phyloP scores from a whole-genome alignment of 495 filamentous ascomycete species.

The Penicillium ucsense region DNA sequence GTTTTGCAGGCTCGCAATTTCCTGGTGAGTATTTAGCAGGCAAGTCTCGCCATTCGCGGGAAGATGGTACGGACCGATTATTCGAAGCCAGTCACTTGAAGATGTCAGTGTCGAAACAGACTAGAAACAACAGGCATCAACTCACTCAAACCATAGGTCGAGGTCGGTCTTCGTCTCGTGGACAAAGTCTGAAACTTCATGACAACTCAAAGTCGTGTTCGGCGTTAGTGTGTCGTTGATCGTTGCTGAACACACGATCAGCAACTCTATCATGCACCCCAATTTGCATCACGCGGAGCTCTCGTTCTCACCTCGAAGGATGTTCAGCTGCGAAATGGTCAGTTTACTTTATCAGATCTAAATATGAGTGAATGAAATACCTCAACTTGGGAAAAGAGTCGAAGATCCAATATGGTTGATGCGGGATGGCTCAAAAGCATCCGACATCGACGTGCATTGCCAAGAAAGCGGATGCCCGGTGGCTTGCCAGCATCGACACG shows the following conservation, averaged over 20 bases:
- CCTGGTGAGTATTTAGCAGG: constrained; percentile 5
- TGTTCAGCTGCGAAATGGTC: constrained; percentile 20
- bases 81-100: constrained; percentile 38
- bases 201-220: constrained; percentile 11
- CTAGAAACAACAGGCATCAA: not conserved
- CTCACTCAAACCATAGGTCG: constrained; percentile 38
- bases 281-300: not conserved
- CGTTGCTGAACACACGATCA: constrained; percentile 9
- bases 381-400: constrained; percentile 43
- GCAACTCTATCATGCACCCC: not conserved
- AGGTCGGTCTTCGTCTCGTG: constrained; percentile 37
- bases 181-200: constrained; percentile 29
- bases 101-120: constrained; percentile 1
- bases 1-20: constrained; percentile 10
- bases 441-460: constrained; percentile 32
- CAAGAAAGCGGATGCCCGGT: constrained; percentile 30
- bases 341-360: constrained; percentile 3
- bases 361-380: constrained; percentile 10
- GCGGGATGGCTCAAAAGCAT: constrained; percentile 33
- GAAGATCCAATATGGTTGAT: constrained; percentile 37
- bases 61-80: constrained; percentile 22
- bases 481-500: constrained; percentile 42
- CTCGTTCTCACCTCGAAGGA: constrained; percentile 26
- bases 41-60: not conserved
- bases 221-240: constrained; percentile 24